Evolutionary conservation across 1,139 yeast genomes (phyloP).

Genomic region (Sugiyamaella neomexicana): DNA sequence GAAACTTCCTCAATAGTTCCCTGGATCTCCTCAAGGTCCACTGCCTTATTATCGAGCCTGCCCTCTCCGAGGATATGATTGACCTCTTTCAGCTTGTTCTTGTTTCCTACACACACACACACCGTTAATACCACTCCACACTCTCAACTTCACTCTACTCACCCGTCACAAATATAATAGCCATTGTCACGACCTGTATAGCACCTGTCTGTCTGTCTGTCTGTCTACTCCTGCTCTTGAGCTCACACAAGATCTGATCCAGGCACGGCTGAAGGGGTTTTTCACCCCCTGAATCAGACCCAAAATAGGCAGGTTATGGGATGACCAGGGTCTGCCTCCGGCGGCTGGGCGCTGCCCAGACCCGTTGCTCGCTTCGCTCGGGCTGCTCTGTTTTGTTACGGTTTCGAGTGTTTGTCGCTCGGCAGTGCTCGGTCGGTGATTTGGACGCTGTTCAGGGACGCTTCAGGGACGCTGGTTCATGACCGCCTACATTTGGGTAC

Average conservation of each 20-base stretch:
- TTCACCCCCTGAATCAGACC: slow-evolving; percentile 4
- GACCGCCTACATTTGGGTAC: slow-evolving; percentile 1
- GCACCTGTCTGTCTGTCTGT: no score
- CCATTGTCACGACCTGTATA: background rate
- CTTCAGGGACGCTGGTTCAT: background rate
- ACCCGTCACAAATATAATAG: slow-evolving; percentile 22
- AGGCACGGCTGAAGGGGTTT: background rate
- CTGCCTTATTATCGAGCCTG: slow-evolving; percentile 50
- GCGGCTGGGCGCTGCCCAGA: no score
- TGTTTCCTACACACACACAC: slow-evolving; percentile 59
- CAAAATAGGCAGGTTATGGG: background rate
- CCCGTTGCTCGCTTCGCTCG: background rate
- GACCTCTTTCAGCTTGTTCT: slow-evolving; percentile 83
- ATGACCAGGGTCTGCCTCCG: no score
- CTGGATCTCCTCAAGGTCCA: slow-evolving; percentile 89
- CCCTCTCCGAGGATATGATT: slow-evolving; percentile 68
- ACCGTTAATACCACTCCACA: no score
- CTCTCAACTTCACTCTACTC: background rate
- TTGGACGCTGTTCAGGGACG: no score
- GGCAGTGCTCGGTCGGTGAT: no score
- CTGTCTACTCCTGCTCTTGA: no score
- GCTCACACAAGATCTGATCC: background rate
- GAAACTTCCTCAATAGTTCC: slow-evolving; percentile 85
- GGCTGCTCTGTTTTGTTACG: no score
- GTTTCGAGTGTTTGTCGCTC: no score